Evolutionary conservation across 2,329 filamentous ascomycete genomes (phyloP).

Genomic region (Botrytis aclada): DNA sequence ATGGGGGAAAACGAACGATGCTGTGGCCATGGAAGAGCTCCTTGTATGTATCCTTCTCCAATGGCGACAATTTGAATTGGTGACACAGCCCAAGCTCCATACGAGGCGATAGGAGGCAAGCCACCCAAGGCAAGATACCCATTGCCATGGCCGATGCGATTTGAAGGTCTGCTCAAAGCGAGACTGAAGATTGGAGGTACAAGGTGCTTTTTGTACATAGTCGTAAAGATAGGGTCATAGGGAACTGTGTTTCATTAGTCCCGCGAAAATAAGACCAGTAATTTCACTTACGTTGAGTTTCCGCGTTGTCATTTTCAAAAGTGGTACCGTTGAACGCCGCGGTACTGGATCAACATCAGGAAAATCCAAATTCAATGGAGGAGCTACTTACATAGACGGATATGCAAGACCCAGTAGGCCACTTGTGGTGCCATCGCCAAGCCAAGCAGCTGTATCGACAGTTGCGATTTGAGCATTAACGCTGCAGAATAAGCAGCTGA

Average conservation of each 20-base stretch:
- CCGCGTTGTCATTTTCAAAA: slow-evolving; percentile 12
- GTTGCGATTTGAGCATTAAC: slow-evolving; percentile 45
- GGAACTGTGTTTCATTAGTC: slow-evolving; percentile 20
- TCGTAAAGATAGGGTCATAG: slow-evolving; percentile 52
- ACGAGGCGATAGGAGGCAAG: slow-evolving; percentile 43
- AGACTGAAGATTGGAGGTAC: slow-evolving; percentile 48
- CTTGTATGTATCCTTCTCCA: slow-evolving; percentile 11
- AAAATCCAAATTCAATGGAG: not conserved
- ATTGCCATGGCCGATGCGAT: slow-evolving; percentile 34
- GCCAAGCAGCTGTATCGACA: slow-evolving; percentile 43
- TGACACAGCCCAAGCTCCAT: slow-evolving; percentile 16
- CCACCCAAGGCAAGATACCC: slow-evolving; percentile 50
- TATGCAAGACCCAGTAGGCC: slow-evolving; percentile 53
- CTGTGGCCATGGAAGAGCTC: slow-evolving; percentile 17
- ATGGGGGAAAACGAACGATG: not conserved
- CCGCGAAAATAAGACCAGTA: not conserved
- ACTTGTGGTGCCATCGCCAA: slow-evolving; percentile 45
- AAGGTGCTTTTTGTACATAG: slow-evolving; percentile 45
- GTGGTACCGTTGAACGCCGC: slow-evolving; percentile 18
- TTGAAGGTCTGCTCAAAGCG: slow-evolving; percentile 39
- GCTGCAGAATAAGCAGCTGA: not conserved
- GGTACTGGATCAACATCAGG: slow-evolving; percentile 3
- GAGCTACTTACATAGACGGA: slow-evolving; percentile 40
- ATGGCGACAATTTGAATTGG: slow-evolving; percentile 23
- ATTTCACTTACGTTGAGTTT: not conserved